A percentile compares a stretch with the other conserved stretches of the same genome.
phyloP scores from a whole-genome alignment of 805 yeast species.

The Debaryomyces hansenii region DNA sequence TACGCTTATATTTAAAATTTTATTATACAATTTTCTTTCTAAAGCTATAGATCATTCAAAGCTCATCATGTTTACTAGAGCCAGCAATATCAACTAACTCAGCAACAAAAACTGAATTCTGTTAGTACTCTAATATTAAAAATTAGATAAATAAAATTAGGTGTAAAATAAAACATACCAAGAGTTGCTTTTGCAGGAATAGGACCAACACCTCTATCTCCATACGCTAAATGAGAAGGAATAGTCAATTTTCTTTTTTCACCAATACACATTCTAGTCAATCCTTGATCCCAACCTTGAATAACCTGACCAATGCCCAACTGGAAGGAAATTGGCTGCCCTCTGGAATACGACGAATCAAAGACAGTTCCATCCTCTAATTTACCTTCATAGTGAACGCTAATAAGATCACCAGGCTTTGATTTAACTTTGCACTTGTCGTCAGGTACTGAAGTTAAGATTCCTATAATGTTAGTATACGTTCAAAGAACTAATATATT shows the following conservation, averaged over 20 bases:
- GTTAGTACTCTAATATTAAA: conserved; percentile 18
- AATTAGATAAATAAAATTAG: background rate
- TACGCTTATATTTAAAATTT: too few species aligned
- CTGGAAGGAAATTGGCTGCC: conserved; percentile 66
- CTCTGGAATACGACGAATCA: conserved; percentile 69
- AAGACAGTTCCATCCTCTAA: conserved; percentile 68
- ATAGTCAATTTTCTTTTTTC: conserved; percentile 78
- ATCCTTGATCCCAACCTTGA: conserved; percentile 89
- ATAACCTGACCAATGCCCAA: conserved; percentile 82
- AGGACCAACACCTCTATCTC: conserved; percentile 71
- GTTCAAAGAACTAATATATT: background rate
- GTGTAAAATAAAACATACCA: conserved; percentile 19
- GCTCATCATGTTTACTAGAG: conserved; percentile 2
- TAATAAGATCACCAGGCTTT: conserved; percentile 61
- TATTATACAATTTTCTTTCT: background rate
- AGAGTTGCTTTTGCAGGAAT: conserved; percentile 78
- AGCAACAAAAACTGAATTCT: conserved; percentile 48
- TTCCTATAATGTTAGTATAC: conserved; percentile 3
- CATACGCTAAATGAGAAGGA: conserved; percentile 80
- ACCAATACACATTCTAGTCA: conserved; percentile 77
- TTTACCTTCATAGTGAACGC: conserved; percentile 78
- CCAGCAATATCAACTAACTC: conserved; percentile 61
- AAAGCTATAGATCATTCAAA: background rate
- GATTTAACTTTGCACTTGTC: conserved; percentile 60
- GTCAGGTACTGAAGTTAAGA: conserved; percentile 45